Base-by-base conservation (phyloP, 139 green algal genomes). In the Chlamydomonas schloesseri region DNA sequence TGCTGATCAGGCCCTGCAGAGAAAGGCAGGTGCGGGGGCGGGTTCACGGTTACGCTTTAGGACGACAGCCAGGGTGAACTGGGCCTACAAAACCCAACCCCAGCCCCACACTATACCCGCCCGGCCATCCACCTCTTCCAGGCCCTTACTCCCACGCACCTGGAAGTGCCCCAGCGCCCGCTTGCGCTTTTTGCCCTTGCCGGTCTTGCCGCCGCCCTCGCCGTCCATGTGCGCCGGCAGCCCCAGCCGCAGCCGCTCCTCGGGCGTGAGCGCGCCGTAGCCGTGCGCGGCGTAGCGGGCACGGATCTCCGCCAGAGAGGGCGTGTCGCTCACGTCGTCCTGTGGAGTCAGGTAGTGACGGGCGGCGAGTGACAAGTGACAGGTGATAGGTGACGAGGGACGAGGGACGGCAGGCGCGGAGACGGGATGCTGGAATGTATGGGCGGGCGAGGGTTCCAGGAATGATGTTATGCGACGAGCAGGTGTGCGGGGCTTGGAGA, bases 1-100 rank as follows among this genome's bases (percentile, higher is more conserved):
- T 81, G 14, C 37, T 47, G 47, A 91, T 87, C 31, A 88, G 73
- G 37, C 88, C 88, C 71, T 89, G 57, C 2, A 33, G 31, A 36
- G n/a, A 10, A 15, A 23, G 76, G 42, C 42, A 50, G 42, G 42
- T 8, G n/a, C n/a, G n/a, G n/a, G n/a, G n/a, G n/a, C n/a, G n/a
- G n/a, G n/a, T n/a, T n/a, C n/a, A n/a, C n/a, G n/a, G n/a, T n/a
- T n/a, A n/a, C n/a, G n/a, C n/a, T n/a, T n/a, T n/a, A n/a, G n/a
- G n/a, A n/a, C n/a, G n/a, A n/a, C n/a, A n/a, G n/a, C n/a, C n/a
- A n/a, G n/a, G n/a, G n/a, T n/a, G n/a, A n/a, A n/a, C n/a, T n/a
- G n/a, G n/a, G n/a, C n/a, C n/a, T n/a, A n/a, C n/a, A n/a, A n/a
- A n/a, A n/a, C n/a, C n/a, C n/a, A n/a, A n/a, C n/a, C n/a, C n/a